Conservation (phyloP, 2,329 filamentous ascomycete species). For the Emmonsia crescens region DNA sequence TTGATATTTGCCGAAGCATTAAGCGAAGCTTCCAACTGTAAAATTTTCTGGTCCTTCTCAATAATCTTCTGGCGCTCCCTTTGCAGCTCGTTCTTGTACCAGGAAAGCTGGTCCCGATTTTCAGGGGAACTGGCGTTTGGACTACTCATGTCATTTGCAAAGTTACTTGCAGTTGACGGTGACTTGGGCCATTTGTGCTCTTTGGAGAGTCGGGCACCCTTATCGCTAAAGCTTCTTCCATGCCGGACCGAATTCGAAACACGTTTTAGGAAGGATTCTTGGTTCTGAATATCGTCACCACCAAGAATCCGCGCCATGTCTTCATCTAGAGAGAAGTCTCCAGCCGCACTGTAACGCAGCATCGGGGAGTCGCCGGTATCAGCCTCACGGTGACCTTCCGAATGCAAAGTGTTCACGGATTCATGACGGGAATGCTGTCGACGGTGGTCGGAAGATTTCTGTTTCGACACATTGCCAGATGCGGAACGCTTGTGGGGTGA, state of each 20-base stretch:
- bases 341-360: conserved; percentile 63
- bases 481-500: conserved; percentile 8
- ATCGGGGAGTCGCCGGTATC: conserved; percentile 52
- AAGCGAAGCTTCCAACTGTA: conserved; percentile 57
- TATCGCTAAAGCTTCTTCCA: conserved; percentile 73
- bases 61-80: conserved; percentile 75
- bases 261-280: conserved; percentile 70
- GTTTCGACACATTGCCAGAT: conserved; percentile 3
- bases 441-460: conserved; percentile 12
- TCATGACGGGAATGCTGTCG: conserved; percentile 35
- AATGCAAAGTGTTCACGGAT: conserved; percentile 34
- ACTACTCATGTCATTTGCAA: conserved; percentile 56
- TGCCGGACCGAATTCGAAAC: conserved; percentile 93
- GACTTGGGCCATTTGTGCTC: conserved; percentile 63
- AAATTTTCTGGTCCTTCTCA: conserved; percentile 75
- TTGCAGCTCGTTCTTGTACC: conserved; percentile 61
- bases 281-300: conserved; percentile 47
- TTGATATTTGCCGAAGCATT: conserved; percentile 53
- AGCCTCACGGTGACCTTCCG: conserved; percentile 23
- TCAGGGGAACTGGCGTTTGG: conserved; percentile 53
- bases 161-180: conserved; percentile 43
- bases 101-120: conserved; percentile 49
- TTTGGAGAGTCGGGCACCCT: conserved; percentile 44
- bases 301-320: conserved; percentile 85
- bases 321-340: conserved; percentile 88